Conservation (phyloP, 495 filamentous ascomycete genomes). For the Amorphotheca resinae region DNA sequence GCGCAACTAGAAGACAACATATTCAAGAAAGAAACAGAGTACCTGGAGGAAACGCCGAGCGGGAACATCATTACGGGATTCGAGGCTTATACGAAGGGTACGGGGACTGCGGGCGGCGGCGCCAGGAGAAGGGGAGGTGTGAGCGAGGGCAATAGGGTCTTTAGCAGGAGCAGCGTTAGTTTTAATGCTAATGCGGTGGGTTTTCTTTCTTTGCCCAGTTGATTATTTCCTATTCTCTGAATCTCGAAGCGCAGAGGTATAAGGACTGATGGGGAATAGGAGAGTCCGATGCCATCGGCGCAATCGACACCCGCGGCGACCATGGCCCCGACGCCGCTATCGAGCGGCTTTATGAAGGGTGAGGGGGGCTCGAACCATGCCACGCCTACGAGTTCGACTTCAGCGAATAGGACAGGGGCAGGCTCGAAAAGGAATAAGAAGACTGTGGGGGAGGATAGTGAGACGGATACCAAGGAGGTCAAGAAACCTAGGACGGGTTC, state of each 20-base stretch:
- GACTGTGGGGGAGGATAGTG: constrained; percentile 36
- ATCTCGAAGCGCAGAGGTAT: background rate
- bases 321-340: constrained; percentile 35
- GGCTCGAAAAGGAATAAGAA: constrained; percentile 30
- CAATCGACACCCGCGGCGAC: constrained; percentile 16
- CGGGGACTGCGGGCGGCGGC: constrained; percentile 28
- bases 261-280: constrained; percentile 8
- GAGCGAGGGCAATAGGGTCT: constrained; percentile 41
- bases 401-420: constrained; percentile 23
- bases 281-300: constrained; percentile 10
- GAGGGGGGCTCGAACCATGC: constrained; percentile 28
- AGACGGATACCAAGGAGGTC: constrained; percentile 21
- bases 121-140: constrained; percentile 37
- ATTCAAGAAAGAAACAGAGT: constrained; percentile 67
- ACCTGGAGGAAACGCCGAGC: constrained; percentile 77
- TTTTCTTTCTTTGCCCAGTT: background rate
- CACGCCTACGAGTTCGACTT: constrained; percentile 31
- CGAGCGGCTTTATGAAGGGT: constrained; percentile 27
- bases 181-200: constrained; percentile 35
- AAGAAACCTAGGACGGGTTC: constrained; percentile 42
- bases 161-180: constrained; percentile 46
- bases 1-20: constrained; percentile 60
- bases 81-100: constrained; percentile 92
- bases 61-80: constrained; percentile 97
- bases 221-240: background rate